Evolutionary conservation across 371 early-diverging fungal genomes (phyloP), one percentile per base, ranked within the genome.

Genomic region (Syncephalastrum sp.): DNA sequence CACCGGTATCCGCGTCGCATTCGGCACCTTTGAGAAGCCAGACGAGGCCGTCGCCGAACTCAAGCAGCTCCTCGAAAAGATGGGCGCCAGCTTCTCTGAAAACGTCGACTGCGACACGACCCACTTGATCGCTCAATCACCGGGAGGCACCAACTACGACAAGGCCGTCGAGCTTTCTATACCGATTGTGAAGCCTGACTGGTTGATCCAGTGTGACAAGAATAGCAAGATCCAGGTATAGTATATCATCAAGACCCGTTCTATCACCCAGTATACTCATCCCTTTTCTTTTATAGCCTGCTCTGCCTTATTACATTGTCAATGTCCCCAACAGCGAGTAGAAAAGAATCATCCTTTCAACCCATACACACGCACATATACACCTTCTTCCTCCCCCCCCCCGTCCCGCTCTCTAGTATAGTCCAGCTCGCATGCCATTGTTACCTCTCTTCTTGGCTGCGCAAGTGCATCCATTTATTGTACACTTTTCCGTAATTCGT

Each of bases 171-270:
- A 86, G 55, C 83, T 83, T 71, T 94, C 92, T 65, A 93, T 96
- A 70, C 96, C 98, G 12, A 82, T 94, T 57, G 96, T 96, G 24
- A 92, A 87, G 53, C 94, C 95, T 13, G 94, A 94, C 67, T 97
- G 96, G 92, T 71, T 97, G 51, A 83, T 90, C 47, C 93, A 92
- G 16, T 95, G 95, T 67, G 93, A 94, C 63, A 82, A 85, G 59
- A 87, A 91, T 57, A 88, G 87, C 56, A 93, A 93, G 69, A 84
- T 96, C 14, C 95, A 95, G 81, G 93, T 73, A 63, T 21, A 87
- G 24, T 75, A 67, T 0, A 65, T 64, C n/a, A 21, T 21, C 21
- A 21, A 63, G 25, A 17, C 16, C 16, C 6, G 29, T 44, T 16
- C 19, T 47, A 54, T 21, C 50, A 6, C 17, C 48, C 14, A 41